These are phyloP conservation scores for Beauveria pseudobassiana DNA, from an alignment of 2,329 filamentous ascomycete genomes.

Conservation along the genomic window DNA sequence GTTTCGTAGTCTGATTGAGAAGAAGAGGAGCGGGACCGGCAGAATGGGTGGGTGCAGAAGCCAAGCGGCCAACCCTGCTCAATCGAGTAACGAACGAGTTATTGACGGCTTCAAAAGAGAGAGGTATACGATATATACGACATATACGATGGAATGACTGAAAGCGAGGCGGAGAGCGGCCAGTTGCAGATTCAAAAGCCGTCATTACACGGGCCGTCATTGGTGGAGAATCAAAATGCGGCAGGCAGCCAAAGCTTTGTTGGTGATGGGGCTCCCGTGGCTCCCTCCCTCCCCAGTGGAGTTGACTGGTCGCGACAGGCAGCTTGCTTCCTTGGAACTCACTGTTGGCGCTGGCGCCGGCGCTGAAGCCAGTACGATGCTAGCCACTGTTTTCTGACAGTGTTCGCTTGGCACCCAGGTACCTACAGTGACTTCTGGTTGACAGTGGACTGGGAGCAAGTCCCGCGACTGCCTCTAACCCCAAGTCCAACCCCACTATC, in stretches of 20 bases:
- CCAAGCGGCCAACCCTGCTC: neutral
- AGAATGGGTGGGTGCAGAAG: neutral
- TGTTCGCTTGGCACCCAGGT: neutral
- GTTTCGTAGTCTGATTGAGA: neutral
- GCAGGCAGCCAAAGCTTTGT: neutral
- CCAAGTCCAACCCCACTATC: neutral
- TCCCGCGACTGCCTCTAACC: neutral
- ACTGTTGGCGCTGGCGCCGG: neutral
- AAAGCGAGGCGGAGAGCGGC: neutral
- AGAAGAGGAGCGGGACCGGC: neutral
- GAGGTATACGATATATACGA: neutral
- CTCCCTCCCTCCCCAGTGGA: neutral
- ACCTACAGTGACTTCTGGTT: neutral
- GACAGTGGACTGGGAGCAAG: too few relatives aligned
- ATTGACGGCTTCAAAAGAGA: neutral
- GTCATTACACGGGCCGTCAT: neutral
- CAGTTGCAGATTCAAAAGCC: neutral
- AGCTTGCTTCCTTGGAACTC: neutral
- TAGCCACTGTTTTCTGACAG: neutral
- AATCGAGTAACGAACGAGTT: neutral
- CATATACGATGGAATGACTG: neutral
- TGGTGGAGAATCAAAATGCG: constrained; percentile 9
- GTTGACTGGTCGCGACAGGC: neutral
- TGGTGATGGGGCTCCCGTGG: neutral
- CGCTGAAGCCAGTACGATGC: too few relatives aligned